Evolutionary conservation across 352 stramenopile species (phyloP).

Genomic region (Phytopythium delawarense): DNA sequence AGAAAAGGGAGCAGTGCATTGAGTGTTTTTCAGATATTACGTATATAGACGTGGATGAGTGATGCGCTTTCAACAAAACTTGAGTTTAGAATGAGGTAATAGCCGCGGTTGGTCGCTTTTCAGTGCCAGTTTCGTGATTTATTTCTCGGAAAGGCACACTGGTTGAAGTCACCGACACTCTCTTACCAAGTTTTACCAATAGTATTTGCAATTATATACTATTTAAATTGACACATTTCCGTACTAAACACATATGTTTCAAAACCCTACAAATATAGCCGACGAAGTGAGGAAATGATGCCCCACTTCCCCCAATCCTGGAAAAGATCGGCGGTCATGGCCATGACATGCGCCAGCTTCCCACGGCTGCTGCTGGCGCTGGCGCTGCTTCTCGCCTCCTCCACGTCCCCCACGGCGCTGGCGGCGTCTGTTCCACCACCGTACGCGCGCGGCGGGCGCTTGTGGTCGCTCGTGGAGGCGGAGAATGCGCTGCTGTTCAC

Average conservation of each 20-base stretch:
- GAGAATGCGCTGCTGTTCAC: slow-evolving; percentile 45
- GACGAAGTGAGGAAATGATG: too few relatives aligned
- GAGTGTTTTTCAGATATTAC: not conserved
- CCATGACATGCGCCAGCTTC: not conserved
- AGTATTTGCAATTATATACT: too few relatives aligned
- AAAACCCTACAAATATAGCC: too few relatives aligned
- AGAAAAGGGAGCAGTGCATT: not conserved
- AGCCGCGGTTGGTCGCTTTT: too few relatives aligned
- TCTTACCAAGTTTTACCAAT: too few relatives aligned
- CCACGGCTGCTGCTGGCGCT: slow-evolving; percentile 9
- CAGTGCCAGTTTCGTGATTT: too few relatives aligned
- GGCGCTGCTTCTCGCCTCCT: slow-evolving; percentile 10
- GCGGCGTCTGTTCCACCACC: slow-evolving; percentile 23
- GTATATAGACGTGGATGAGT: not conserved
- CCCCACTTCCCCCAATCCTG: not conserved
- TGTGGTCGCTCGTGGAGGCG: slow-evolving; percentile 51
- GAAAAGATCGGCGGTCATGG: not conserved
- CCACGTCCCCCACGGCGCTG: not conserved
- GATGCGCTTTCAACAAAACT: too few relatives aligned
- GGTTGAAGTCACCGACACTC: too few relatives aligned
- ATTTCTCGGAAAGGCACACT: too few relatives aligned
- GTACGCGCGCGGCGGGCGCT: slow-evolving; percentile 40
- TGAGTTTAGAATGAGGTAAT: too few relatives aligned
- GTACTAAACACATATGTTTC: too few relatives aligned
- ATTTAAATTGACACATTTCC: too few relatives aligned